Evolutionary conservation across 1,284 basidiomycete genomes (phyloP), one percentile per base, ranked within the genome.

Genomic region (Puccinia polysora): DNA sequence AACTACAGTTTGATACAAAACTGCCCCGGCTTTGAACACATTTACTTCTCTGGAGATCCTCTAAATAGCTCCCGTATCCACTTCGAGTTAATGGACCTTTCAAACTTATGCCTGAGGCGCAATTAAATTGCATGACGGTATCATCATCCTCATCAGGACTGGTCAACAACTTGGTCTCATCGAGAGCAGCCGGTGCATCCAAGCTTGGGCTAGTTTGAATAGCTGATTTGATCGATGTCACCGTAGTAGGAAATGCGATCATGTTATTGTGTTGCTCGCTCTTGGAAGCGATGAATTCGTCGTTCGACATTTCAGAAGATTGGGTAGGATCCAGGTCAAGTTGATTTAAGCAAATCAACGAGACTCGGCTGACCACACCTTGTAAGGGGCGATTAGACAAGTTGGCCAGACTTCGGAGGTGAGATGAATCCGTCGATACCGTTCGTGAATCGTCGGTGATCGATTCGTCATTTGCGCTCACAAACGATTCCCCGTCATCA

Each of bases 401-500:
- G 34, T 36, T 12, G 56, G 20, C 34, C 7, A 15, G 25, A 32
- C 8, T 50, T 38, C 25, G 28, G 20, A 20, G 25, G 30, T 14
- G 20, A 18, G 3, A 63, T 45, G 45, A n/a, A 64, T 60, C 58
- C 25, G 45, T 12, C 30, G 62, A 52, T 14, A 52, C 20, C 18
- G 32, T 23, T n/a, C 30, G 30, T n/a, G 2, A 32, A 40, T 28
- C 30, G 20, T 28, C 14, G 18, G 32, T 64, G 6, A 23, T 38
- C 34, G 62, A 64, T 18, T 68, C 52, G 14, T 55, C 65, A 23
- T 60, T 60, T 8, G 65, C 65, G 36, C 65, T 68, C 25, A 68
- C 52, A 58, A 68, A 68, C 18, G 65, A 56, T 45, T 20, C 65
- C 28, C 28, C 65, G 32, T 68, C 65, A 68, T 68, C 65, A 8